Percentiles rank a stretch among this genome's conserved stretches.
Evolutionary conservation across 805 yeast species (phyloP).

Genomic region (Sugiyamaella valdiviana): DNA sequence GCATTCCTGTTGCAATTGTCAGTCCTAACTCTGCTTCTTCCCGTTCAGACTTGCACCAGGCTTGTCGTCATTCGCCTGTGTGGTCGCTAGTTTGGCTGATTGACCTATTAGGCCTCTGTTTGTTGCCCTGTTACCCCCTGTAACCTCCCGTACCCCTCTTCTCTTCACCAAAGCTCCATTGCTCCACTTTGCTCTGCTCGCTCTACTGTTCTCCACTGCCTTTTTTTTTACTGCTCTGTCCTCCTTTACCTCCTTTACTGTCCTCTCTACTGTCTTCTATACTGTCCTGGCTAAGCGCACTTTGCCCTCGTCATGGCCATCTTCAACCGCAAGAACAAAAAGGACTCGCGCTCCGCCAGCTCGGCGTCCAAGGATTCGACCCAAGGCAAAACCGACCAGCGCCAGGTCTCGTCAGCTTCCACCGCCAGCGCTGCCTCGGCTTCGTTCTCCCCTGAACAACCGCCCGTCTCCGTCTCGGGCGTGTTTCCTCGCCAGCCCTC

Average conservation of each 20-base stretch:
- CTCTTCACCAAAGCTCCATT: too few species aligned
- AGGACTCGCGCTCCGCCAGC: conserved; percentile 11
- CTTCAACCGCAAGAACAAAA: conserved; percentile 15
- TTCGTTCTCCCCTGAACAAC: not conserved
- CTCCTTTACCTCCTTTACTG: not conserved
- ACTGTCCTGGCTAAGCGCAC: not conserved
- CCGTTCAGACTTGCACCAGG: too few species aligned
- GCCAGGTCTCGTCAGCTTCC: not conserved
- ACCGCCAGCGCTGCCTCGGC: not conserved
- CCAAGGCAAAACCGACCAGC: not conserved
- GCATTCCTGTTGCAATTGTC: not conserved
- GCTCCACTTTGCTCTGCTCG: not conserved
- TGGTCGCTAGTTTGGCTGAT: too few species aligned
- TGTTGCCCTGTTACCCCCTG: too few species aligned
- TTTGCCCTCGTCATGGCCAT: conserved; percentile 15
- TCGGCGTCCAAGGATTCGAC: conserved; percentile 1
- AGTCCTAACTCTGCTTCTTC: not conserved
- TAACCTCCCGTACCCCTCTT: too few species aligned
- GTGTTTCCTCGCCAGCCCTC: not conserved
- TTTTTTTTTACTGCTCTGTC: too few species aligned
- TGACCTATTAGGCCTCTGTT: too few species aligned
- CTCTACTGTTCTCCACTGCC: not conserved
- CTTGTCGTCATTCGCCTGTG: too few species aligned
- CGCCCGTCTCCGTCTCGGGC: not conserved
- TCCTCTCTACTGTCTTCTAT: not conserved